phyloP scores from a whole-genome alignment of 331 rosid genomes.

The Arachis monticola region DNA sequence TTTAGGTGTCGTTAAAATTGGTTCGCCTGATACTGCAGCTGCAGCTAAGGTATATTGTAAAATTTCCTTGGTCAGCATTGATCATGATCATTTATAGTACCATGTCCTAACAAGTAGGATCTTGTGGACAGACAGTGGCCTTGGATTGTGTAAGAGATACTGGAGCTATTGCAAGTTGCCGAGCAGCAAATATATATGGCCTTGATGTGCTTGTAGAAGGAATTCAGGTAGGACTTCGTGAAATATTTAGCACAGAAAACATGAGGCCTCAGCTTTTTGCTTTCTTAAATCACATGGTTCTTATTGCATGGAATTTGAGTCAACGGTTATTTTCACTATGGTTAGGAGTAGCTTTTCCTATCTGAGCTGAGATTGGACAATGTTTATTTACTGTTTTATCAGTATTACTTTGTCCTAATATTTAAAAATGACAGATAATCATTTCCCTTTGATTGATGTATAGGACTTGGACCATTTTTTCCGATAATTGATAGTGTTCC shows the following conservation, averaged over 20 bases:
- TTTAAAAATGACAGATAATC: slow-evolving; percentile 18
- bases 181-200: slow-evolving; percentile 85
- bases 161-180: slow-evolving; percentile 89
- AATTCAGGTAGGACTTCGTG: slow-evolving; percentile 61
- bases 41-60: slow-evolving; percentile 77
- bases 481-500: slow-evolving; percentile 3
- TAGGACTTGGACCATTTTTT: background rate
- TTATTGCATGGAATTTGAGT: slow-evolving; percentile 21
- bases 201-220: slow-evolving; percentile 72
- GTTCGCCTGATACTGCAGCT: slow-evolving; percentile 71
- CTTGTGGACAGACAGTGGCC: slow-evolving; percentile 68
- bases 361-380: slow-evolving; percentile 24
- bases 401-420: background rate
- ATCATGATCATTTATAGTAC: slow-evolving; percentile 22
- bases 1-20: slow-evolving; percentile 61
- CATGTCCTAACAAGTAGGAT: slow-evolving; percentile 35
- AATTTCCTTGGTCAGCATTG: slow-evolving; percentile 32
- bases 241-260: slow-evolving; percentile 20
- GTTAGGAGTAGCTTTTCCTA: slow-evolving; percentile 8
- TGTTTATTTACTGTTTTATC: slow-evolving; percentile 24
- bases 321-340: slow-evolving; percentile 23
- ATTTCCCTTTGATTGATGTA: slow-evolving; percentile 26
- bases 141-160: slow-evolving; percentile 55
- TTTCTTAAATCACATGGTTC: slow-evolving; percentile 14
- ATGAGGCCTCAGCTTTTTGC: slow-evolving; percentile 3